A percentile compares a stretch with the other conserved stretches of the same genome.
These are phyloP conservation scores for Paracoccidioides brasiliensis DNA, from an alignment of 2,329 filamentous ascomycete species.

Conservation along the genomic window DNA sequence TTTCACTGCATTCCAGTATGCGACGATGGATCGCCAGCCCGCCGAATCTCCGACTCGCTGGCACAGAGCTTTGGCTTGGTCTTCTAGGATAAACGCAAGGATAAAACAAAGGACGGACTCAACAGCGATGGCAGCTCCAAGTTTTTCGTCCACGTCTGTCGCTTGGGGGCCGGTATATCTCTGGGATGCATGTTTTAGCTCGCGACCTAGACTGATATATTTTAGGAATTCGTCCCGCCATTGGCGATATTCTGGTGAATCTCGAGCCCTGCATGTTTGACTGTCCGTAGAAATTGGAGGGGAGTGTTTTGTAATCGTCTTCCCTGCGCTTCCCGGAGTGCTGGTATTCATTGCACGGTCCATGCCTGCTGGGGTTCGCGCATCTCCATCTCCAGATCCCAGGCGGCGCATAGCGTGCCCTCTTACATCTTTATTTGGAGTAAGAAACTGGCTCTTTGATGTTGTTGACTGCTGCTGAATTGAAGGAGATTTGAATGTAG, in stretches of 20 bases:
- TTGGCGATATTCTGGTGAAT: slow-evolving; percentile 24
- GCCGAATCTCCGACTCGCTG: slow-evolving; percentile 28
- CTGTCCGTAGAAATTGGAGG: slow-evolving; percentile 17
- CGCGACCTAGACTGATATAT: slow-evolving; percentile 31
- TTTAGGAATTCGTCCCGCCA: slow-evolving; percentile 34
- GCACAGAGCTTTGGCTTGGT: slow-evolving; percentile 24
- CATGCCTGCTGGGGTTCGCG: slow-evolving; percentile 25
- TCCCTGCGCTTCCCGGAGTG: slow-evolving; percentile 16
- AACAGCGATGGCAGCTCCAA: slow-evolving; percentile 28
- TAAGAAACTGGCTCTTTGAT: slow-evolving; percentile 21
- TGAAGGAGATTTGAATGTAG: slow-evolving; percentile 23
- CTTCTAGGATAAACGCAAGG: slow-evolving; percentile 33
- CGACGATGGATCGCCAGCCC: slow-evolving; percentile 35
- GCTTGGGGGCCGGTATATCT: slow-evolving; percentile 21
- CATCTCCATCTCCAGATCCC: slow-evolving; percentile 29
- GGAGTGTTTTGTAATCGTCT: slow-evolving; percentile 15
- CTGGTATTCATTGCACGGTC: slow-evolving; percentile 17
- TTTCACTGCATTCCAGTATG: slow-evolving; percentile 35
- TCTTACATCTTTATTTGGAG: slow-evolving; percentile 33
- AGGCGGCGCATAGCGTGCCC: slow-evolving; percentile 25
- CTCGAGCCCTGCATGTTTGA: slow-evolving; percentile 15
- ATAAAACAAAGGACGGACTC: slow-evolving; percentile 37
- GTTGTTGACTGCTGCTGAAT: slow-evolving; percentile 13
- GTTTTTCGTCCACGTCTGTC: slow-evolving; percentile 20
- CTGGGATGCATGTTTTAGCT: slow-evolving; percentile 34